Base-by-base conservation (phyloP, 2,329 filamentous ascomycete species). In the Sporothrix sp. region DNA sequence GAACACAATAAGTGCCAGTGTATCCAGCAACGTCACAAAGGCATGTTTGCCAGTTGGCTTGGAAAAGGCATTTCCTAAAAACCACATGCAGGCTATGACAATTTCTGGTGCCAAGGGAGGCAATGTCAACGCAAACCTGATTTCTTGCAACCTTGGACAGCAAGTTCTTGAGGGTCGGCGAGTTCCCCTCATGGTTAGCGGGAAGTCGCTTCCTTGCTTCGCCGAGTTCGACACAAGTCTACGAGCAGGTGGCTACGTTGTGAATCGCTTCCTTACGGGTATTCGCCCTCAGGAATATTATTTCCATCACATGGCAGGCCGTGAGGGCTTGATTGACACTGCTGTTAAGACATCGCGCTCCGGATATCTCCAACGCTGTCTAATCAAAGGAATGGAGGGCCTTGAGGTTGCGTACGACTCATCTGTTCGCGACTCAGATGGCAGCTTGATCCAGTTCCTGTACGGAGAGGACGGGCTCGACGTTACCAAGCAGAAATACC, bases 1-100 rank as follows among this genome's bases (percentile, higher is more conserved):
- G 66, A 97, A 94, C 62, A 74, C 77, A 23, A 75, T 75, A 45
- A 84, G 81, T 46, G 73, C 74, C 11, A 68, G 76, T 3, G 77
- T 98, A 23, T 96, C 91, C 4, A 82, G 85, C 14, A 78, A 74
- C 1, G 83, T 97, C 39, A 95, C 90, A 9, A 74, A 74, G 42
- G 78, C 79, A 2, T 95, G 89, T 66, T 75, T 98, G 58, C 93
- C 93, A 0, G 69, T 72, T 18, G 88, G 87, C 37, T 78, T 98
- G 25, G 82, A 87, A 61, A 98, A 97, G 68, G 80, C 85, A 7
- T 98, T 98, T 67, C 93, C 93, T 1, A 85, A 84, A 63, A 98
- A 98, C 63, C 91, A 97, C 68, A 98, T 98, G 91, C 93, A 98
- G 73, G 82, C 87, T 57, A 98, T 98, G 93, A 98, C 93, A 20